Base-by-base conservation (phyloP, 129 eudicot genomes). In the Smallanthus sonchifolius region DNA sequence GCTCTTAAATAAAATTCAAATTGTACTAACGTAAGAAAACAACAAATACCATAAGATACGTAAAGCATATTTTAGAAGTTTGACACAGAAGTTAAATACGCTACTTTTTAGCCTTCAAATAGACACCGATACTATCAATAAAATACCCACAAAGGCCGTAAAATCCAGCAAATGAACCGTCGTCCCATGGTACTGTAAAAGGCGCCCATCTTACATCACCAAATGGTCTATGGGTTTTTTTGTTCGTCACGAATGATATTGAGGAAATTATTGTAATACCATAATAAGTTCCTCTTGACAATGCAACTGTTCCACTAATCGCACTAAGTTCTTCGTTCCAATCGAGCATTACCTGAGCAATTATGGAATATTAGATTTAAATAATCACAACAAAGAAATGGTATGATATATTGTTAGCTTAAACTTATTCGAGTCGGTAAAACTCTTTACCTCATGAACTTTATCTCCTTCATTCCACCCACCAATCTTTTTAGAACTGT, bases 121-220 rank as follows among this genome's bases (percentile, higher is more conserved):
- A 69, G 28, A 69, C 74, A 30, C 74, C 75, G n/a, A 70, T 70
- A 55, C 75, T 37, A 52, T 70, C 65, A 39, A 70, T 52, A 54
- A 1, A 70, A 11, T 10, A 4, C 6, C 56, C 72, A 43, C 38
- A 42, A 42, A 20, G 39, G n/a, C 72, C 56, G 10, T 67, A 66
- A 42, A 51, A 70, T n/a, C 75, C 75, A n/a, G 35, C 75, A 70
- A 51, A 35, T 7, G 75, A 70, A 51, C 65, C 63, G 8, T 34
- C 35, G 3, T 52, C 20, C 75, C 75, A 70, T 36, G 45, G 16
- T 70, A 70, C 35, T 7, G 35, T 49, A 8, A 51, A 70, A 36
- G 49, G 37, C 11, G 10, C 17, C 48, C 75, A 51, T 70, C 65
- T 52, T 70, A 11, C 55, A 2, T 6, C 1, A 54, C 76, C 76